Conservation (phyloP, 2,329 filamentous ascomycete species). For the Cercospora berteroae region DNA sequence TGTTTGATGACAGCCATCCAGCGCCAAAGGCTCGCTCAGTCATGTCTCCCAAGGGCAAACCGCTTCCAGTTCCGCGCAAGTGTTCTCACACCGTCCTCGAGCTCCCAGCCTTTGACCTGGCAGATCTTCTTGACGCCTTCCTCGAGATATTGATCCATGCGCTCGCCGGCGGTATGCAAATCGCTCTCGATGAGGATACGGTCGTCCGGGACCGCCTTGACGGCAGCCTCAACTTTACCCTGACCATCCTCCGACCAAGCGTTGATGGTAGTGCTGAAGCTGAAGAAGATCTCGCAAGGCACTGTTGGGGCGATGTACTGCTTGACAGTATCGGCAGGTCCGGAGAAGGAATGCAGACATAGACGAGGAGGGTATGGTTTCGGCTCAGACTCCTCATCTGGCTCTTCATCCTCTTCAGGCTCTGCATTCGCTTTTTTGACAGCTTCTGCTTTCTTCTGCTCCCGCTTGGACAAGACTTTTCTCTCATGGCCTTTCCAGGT, state of each 20-base stretch:
- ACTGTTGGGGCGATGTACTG: conserved; percentile 74
- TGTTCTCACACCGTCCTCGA: conserved; percentile 66
- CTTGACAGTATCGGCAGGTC: conserved; percentile 68
- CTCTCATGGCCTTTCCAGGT: conserved; percentile 71
- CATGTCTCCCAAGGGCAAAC: conserved; percentile 64
- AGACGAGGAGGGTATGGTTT: conserved; percentile 80
- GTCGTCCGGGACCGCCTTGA: conserved; percentile 72
- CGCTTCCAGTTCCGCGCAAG: conserved; percentile 73
- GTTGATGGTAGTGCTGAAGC: conserved; percentile 83
- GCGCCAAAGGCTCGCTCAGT: background rate
- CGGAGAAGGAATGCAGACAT: conserved; percentile 92
- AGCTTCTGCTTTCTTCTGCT: conserved; percentile 42
- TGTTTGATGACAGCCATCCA: background rate
- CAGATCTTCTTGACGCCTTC: conserved; percentile 76
- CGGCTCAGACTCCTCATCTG: conserved; percentile 22
- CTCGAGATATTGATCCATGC: conserved; percentile 76
- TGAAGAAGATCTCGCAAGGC: conserved; percentile 78
- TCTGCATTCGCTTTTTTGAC: conserved; percentile 17
- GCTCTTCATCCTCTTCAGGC: conserved; percentile 16
- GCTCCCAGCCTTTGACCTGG: conserved; percentile 69
- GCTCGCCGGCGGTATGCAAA: conserved; percentile 73
- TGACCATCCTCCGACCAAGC: conserved; percentile 45
- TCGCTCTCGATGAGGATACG: conserved; percentile 86
- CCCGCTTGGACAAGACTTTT: conserved; percentile 58
- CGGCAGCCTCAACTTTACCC: conserved; percentile 60